Base-by-base conservation (phyloP, 176 grass and related monocot species). In the sorghum (Sorghum bicolor) region DNA sequence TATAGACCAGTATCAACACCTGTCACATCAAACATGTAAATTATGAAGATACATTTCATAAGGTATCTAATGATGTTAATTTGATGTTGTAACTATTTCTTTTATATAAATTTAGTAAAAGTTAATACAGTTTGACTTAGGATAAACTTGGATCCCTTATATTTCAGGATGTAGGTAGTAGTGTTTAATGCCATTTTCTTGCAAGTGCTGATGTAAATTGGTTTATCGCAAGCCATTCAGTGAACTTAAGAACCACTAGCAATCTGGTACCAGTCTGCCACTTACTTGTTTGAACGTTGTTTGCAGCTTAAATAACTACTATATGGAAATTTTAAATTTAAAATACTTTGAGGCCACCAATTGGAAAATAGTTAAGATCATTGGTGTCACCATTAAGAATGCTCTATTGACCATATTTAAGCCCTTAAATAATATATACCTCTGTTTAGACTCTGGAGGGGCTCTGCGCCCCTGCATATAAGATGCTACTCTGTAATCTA, bases 401-500 rank as follows among this genome's bases (percentile, higher is more conserved):
- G 10, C 20, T 55, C 12, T 81, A 74, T 64, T 32, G 20, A 12
- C 12, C 31, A 44, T 72, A 44, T 41, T 30, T 16, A 63, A 55
- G 22, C n/a, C n/a, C 31, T 36, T 34, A 71, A 78, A 28, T 60
- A 26, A 78, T 39, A 52, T 63, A 68, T 72, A 64, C 30, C 6
- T 67, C 52, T 29, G 5, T 64, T 86, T 64, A 60, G 15, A 39
- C n/a, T 38, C 57, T 11, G 11, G 30, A 36, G 66, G 33, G 10
- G n/a, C 36, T 28, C 6, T 58, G 34, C 73, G 68, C 30, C 48
- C 48, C 78, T 30, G 58, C 0, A 10, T 24, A 73, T 39, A 61
- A 67, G 66, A 80, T 73, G 67, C 31, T 73, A 62, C 47, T 41
- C 25, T 45, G 8, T 37, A 72, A 72, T 80, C 5, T 78, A 63